Evolutionary conservation across 108 stramenopile genomes (phyloP), one percentile per base, ranked within the genome.

Genomic region (Nitzschia sp.): DNA sequence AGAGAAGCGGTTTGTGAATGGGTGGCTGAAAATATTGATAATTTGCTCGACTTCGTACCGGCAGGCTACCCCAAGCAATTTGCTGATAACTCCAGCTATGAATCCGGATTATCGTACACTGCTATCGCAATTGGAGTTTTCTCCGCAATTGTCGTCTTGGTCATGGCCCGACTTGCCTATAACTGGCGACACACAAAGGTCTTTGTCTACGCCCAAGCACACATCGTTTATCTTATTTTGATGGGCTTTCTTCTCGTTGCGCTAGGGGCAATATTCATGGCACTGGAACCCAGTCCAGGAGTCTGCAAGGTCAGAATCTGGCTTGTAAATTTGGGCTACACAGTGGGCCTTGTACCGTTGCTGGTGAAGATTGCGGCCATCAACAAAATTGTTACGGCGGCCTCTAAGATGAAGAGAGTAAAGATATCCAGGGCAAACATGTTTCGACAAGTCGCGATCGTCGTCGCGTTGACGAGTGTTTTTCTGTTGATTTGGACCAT

Each of bases 1-100:
- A 53, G 78, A 19, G 72, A 74, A 28, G 72, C 60, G 18, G 78
- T 79, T 2, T 79, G 78, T 63, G 13, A 25, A 11, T 79, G 71
- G 71, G 72, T 71, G 3, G 71, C 32, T 11, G 71, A 79, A 5
- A 73, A 82, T 33, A 15, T 48, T 9, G 61, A 74, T 38, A 18
- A 32, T 13, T 23, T 77, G 0, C 26, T 51, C 8, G 6, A 26
- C 15, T 70, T 62, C 51, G 25, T 74, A n/a, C 75, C 81, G 15
- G 38, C 25, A 0, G 56, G 70, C 0, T 74, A 67, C 59, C 72
- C 67, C 35, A 42, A 46, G 13, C 9, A 28, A 28, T 46, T 76
- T 11, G 36, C 34, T 2, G 9, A 13, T 15, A 35, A 46, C 9
- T 33, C 19, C 30, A 63, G 27, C 32, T 60, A 38, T 35, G 19